Evolutionary conservation across 23 red algal species (phyloP), one percentile per base, ranked within the genome.

Genomic region (Chondrus crispus): DNA sequence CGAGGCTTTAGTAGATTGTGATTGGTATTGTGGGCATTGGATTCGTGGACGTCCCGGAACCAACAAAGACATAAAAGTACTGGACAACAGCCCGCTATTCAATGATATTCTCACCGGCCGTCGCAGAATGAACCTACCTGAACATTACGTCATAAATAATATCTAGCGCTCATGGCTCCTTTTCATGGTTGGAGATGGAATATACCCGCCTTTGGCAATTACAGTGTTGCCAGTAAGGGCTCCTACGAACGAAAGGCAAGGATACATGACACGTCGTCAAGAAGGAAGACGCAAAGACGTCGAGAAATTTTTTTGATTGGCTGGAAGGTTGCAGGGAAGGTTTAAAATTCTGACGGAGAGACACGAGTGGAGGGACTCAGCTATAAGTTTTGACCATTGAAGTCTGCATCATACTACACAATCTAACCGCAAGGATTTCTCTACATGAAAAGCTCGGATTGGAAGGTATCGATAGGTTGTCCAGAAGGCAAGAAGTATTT

Each of bases 331-430:
- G 24, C 80, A 85, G 47, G 80, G 78, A 11, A 71, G 63, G 5
- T 80, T 90, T 22, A 66, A 80, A n/a, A 63, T 90, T 39, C 52
- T 80, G 2, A 57, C 70, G 0, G 43, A 90, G 7, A 52, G 87
- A 3, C 10, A 35, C 30, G 87, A 90, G 26, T 90, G 4, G 66
- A 78, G 55, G 20, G 71, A 51, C n/a, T 64, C 70, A 55, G 1
- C 6, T 75, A 14, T 64, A 80, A 16, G 46, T 80, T 13, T 33
- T 58, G 38, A 90, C 62, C 29, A 80, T 22, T 78, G 39, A 90
- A 30, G 66, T 54, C 5, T 90, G 71, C 53, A 62, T 90, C 28
- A 90, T 90, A 62, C 42, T 90, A 26, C 87, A 90, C 42, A 90
- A 58, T 43, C 78, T 81, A 72, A 46, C 80, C 13, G 72, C 47